These are phyloP conservation scores for Anastatica hierochuntica DNA, from an alignment of 345 rosid species.

Conservation along the genomic window DNA sequence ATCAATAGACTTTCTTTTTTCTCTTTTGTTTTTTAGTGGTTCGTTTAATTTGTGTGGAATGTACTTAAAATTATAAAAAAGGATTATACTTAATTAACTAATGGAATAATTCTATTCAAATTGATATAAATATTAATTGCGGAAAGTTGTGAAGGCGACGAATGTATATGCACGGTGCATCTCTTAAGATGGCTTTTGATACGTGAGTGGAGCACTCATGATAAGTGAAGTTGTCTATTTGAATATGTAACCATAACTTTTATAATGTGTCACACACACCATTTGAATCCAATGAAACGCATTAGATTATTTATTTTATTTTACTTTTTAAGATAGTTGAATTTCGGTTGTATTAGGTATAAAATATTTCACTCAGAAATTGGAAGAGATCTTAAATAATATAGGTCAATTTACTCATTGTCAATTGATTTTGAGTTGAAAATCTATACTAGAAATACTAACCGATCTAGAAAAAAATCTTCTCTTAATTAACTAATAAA, in stretches of 20 bases:
- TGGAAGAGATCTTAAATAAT: too few species aligned
- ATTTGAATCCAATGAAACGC: slow-evolving; percentile 27
- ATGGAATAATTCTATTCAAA: neutral
- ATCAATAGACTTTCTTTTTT: slow-evolving; percentile 4
- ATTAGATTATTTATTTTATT: neutral
- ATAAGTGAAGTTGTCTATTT: slow-evolving; percentile 23
- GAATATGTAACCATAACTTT: slow-evolving; percentile 1
- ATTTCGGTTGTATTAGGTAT: neutral
- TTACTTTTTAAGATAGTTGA: too few species aligned
- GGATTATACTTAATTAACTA: neutral
- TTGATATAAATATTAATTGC: neutral
- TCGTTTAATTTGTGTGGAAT: slow-evolving; percentile 19
- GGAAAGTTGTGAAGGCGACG: slow-evolving; percentile 9
- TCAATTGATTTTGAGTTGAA: too few species aligned
- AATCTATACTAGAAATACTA: too few species aligned
- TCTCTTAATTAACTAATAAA: too few species aligned
- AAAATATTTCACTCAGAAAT: too few species aligned
- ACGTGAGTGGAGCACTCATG: slow-evolving; percentile 30
- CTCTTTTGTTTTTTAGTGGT: neutral
- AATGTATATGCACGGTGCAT: too few species aligned
- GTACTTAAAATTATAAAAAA: neutral
- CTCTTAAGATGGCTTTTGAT: slow-evolving; percentile 15
- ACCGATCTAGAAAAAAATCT: too few species aligned
- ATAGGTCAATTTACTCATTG: too few species aligned
- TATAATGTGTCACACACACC: slow-evolving; percentile 9